A percentile compares a stretch with the other conserved stretches of the same genome.
Conservation (phyloP, 352 stramenopile genomes). For the Phytophthora aleatoria region DNA sequence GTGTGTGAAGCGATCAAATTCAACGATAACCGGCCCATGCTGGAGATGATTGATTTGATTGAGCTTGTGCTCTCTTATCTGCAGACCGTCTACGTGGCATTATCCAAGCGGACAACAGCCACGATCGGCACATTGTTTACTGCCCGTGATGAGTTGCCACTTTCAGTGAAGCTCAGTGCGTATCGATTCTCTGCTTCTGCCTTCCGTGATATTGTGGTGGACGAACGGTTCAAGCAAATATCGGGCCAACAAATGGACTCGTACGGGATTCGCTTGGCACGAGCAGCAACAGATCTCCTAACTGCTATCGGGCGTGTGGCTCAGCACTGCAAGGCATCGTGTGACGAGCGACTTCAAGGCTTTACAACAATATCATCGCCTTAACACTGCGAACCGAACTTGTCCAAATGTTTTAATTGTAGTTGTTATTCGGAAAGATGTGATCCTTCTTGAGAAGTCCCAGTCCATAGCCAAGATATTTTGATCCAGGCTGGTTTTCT, state of each 20-base stretch:
- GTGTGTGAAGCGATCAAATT: conserved; percentile 47
- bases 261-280: conserved; percentile 55
- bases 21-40: conserved; percentile 28
- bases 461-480: conserved; percentile 77
- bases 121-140: conserved; percentile 23
- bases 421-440: conserved; percentile 49
- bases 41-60: conserved; percentile 34
- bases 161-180: conserved; percentile 11
- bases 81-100: conserved; percentile 29
- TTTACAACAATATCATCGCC: conserved; percentile 12
- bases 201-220: conserved; percentile 31
- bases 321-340: conserved; percentile 43
- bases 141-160: conserved; percentile 2
- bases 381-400: background rate
- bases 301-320: conserved; percentile 50
- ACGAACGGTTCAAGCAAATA: conserved; percentile 9
- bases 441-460: conserved; percentile 82
- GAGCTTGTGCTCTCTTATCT: conserved; percentile 45
- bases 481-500: conserved; percentile 56
- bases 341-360: conserved; percentile 31
- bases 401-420: conserved; percentile 21
- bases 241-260: conserved; percentile 31
- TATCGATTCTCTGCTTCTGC: conserved; percentile 25
- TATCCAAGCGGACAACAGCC: conserved; percentile 30
- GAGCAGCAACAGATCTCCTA: conserved; percentile 54